Percentiles rank a stretch among this genome's conserved stretches.
Evolutionary conservation across 768 basidiomycete genomes (phyloP).

Genomic region (Cyclocybe cylindracea): DNA sequence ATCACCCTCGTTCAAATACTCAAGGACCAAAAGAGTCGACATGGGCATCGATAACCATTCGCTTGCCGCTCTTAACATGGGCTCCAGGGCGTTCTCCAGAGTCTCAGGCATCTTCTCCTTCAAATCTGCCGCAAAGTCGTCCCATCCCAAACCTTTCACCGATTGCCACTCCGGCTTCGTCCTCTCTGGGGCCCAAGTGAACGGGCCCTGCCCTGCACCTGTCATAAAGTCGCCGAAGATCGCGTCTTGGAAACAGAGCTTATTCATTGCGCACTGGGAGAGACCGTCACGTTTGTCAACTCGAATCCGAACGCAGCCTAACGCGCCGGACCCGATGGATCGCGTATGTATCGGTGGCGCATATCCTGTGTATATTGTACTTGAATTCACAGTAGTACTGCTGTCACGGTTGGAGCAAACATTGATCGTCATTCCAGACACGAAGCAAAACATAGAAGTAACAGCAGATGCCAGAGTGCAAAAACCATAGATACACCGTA

Average conservation of each 20-base stretch:
- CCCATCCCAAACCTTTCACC: constrained; percentile 24
- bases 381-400: too few species aligned
- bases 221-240: constrained; percentile 6
- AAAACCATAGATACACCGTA: too few species aligned
- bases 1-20: constrained; percentile 26
- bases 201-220: constrained; percentile 14
- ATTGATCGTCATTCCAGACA: too few species aligned
- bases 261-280: constrained; percentile 30
- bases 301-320: too few species aligned
- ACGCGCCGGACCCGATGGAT: too few species aligned
- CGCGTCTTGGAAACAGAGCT: constrained; percentile 20
- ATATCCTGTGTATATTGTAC: too few species aligned
- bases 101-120: neutral
- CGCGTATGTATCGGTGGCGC: neutral
- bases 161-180: constrained; percentile 24
- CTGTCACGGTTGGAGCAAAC: too few species aligned
- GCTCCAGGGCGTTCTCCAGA: constrained; percentile 19
- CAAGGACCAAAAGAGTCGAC: constrained; percentile 32
- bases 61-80: constrained; percentile 26
- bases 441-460: too few species aligned
- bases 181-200: constrained; percentile 32
- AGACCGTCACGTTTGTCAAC: constrained; percentile 14
- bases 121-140: constrained; percentile 22
- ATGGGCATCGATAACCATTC: constrained; percentile 30
- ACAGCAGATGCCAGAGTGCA: too few species aligned